Evolutionary conservation across 225 moss, liverwort and hornwort species (phyloP).

Genomic region (Lunularia cruciata): DNA sequence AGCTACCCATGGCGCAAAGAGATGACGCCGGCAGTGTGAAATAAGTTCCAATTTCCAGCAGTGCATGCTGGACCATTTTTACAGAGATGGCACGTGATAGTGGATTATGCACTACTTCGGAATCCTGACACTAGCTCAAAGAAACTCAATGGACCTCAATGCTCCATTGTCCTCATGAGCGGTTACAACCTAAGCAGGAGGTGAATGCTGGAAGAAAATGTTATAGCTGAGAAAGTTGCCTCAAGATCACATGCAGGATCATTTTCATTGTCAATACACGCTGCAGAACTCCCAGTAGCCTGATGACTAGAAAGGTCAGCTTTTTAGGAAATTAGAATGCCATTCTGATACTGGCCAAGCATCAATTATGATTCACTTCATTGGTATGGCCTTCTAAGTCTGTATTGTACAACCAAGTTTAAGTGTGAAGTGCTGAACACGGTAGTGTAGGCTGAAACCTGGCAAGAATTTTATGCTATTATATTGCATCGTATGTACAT

Average conservation of each 20-base stretch:
- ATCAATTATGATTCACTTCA: conserved; percentile 17
- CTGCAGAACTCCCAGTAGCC: conserved; percentile 23
- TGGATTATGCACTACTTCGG: conserved; percentile 12
- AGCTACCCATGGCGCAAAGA: conserved; percentile 49
- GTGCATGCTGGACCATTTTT: conserved; percentile 16
- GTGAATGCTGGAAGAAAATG: conserved; percentile 23
- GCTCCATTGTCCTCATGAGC: conserved; percentile 2
- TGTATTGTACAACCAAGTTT: conserved; percentile 31
- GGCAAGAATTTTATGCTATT: conserved; percentile 30
- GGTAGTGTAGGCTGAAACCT: conserved; percentile 25
- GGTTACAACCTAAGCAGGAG: neutral
- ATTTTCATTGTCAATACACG: conserved; percentile 40
- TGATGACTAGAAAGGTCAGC: conserved; percentile 31
- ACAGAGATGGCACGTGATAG: conserved; percentile 7
- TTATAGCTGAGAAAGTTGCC: conserved; percentile 11
- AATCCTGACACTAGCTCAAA: conserved; percentile 19
- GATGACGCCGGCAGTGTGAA: conserved; percentile 54
- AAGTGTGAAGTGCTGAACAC: conserved; percentile 18
- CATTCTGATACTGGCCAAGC: conserved; percentile 21
- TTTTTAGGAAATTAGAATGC: conserved; percentile 25
- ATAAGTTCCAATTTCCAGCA: conserved; percentile 22
- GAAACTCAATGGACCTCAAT: conserved; percentile 3
- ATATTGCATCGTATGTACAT: conserved; percentile 31
- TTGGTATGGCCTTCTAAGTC: conserved; percentile 25
- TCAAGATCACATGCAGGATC: conserved; percentile 27